Percentiles rank a stretch among this genome's conserved stretches.
These are phyloP conservation scores for Zasmidium cellare DNA, from an alignment of 2,329 filamentous ascomycete species.

Conservation along the genomic window DNA sequence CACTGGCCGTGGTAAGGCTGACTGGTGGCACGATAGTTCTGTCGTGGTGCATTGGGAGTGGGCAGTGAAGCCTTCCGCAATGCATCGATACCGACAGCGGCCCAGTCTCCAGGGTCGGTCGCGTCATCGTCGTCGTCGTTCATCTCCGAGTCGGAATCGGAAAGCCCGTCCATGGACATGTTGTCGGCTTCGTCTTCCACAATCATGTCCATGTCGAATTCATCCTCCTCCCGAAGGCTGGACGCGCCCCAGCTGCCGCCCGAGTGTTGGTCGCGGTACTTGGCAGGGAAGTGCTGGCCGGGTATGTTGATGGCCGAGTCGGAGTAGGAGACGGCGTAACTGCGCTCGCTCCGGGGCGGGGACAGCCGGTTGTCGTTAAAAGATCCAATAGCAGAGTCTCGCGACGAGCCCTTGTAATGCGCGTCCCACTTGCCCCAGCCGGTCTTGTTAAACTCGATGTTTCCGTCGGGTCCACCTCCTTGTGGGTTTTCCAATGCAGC, in stretches of 20 bases:
- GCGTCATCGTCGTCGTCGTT: constrained; percentile 56
- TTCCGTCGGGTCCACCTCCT: constrained; percentile 61
- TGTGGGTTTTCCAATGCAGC: constrained; percentile 80
- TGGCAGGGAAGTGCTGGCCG: constrained; percentile 24
- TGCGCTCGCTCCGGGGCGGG: constrained; percentile 53
- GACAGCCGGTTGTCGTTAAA: constrained; percentile 42
- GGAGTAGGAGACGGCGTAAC: constrained; percentile 35
- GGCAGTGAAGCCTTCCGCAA: constrained; percentile 64
- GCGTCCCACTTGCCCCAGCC: constrained; percentile 98
- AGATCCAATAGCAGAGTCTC: constrained; percentile 38
- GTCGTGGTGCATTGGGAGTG: constrained; percentile 27
- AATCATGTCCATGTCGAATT: constrained; percentile 53
- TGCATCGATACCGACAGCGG: constrained; percentile 80
- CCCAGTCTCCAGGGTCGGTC: constrained; percentile 97
- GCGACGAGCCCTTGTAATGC: constrained; percentile 60
- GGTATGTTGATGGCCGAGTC: constrained; percentile 36
- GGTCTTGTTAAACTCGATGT: constrained; percentile 89
- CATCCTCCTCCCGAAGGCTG: constrained; percentile 64
- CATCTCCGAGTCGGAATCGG: constrained; percentile 46
- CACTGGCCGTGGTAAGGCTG: constrained; percentile 29
- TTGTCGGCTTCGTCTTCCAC: constrained; percentile 84
- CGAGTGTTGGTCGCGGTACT: constrained; percentile 36
- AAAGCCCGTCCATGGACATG: constrained; percentile 82
- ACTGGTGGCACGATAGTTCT: constrained; percentile 33
- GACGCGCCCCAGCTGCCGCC: constrained; percentile 68